These are phyloP conservation scores for Colletotrichum shisoi DNA, from an alignment of 2,329 filamentous ascomycete species.

Conservation along the genomic window DNA sequence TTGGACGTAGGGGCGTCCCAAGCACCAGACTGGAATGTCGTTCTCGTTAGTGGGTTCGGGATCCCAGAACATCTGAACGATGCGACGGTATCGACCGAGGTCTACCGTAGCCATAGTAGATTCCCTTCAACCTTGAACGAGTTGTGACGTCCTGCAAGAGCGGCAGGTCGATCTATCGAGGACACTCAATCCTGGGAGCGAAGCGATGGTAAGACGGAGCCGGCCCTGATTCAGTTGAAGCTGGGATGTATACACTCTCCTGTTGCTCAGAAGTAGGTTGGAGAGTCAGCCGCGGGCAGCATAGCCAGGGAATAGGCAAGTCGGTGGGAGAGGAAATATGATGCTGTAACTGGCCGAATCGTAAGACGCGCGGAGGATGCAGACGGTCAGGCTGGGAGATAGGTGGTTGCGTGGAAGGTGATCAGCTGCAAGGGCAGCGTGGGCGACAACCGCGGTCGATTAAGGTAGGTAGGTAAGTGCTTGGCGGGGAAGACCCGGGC, in stretches of 20 bases:
- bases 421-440: conserved; percentile 3
- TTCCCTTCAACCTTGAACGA: conserved; percentile 43
- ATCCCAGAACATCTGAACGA: conserved; percentile 93
- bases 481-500: not conserved
- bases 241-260: not conserved
- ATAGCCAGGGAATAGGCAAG: not conserved
- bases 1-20: conserved; percentile 65
- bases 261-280: not conserved
- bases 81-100: conserved; percentile 76
- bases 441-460: not conserved
- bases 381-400: not conserved
- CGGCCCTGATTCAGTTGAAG: not conserved
- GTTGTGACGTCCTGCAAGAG: not conserved
- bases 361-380: not conserved
- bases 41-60: conserved; percentile 81
- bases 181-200: not conserved
- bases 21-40: conserved; percentile 82
- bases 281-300: no score
- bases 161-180: not conserved
- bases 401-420: not conserved
- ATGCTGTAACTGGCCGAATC: not conserved
- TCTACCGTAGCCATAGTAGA: conserved; percentile 67
- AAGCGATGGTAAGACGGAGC: not conserved
- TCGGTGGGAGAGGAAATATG: no score
- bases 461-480: not conserved